A percentile compares a stretch with the other conserved stretches of the same genome.
Evolutionary conservation across 192 early-diverging fungal species (phyloP).

Genomic region (Backusella australiensis): DNA sequence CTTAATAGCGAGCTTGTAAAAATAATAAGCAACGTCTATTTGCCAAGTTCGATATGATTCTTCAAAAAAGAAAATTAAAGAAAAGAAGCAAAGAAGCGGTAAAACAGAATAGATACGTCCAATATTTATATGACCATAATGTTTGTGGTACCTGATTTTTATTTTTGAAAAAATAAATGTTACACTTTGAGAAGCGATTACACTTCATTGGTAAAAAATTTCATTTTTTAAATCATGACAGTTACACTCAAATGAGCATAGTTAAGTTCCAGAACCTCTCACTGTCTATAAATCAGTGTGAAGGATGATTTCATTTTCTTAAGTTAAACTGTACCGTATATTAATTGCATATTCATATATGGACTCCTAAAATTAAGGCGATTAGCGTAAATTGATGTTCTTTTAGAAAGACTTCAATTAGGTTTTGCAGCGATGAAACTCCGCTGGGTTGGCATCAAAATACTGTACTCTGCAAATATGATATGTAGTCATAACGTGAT

Average conservation of each 20-base stretch:
- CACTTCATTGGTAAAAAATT: background rate
- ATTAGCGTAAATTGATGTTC: background rate
- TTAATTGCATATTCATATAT: background rate
- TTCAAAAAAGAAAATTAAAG: background rate
- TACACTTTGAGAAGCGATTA: background rate
- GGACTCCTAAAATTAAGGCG: background rate
- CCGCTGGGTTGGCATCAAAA: background rate
- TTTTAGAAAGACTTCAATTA: background rate
- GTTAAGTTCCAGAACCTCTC: background rate
- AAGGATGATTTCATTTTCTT: background rate
- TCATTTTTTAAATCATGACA: background rate
- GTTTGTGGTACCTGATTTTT: background rate
- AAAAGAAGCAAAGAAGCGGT: background rate
- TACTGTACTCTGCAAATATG: background rate
- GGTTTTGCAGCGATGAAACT: background rate
- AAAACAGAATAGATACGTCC: background rate
- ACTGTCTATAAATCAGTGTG: background rate
- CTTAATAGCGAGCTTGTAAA: background rate
- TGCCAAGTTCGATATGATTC: background rate
- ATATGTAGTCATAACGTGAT: background rate
- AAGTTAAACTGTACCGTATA: background rate
- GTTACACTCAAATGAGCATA: background rate
- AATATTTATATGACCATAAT: background rate
- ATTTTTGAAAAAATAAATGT: background rate
- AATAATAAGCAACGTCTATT: background rate